phyloP scores from a whole-genome alignment of 805 yeast species.

The Yarrowia divulgata region DNA sequence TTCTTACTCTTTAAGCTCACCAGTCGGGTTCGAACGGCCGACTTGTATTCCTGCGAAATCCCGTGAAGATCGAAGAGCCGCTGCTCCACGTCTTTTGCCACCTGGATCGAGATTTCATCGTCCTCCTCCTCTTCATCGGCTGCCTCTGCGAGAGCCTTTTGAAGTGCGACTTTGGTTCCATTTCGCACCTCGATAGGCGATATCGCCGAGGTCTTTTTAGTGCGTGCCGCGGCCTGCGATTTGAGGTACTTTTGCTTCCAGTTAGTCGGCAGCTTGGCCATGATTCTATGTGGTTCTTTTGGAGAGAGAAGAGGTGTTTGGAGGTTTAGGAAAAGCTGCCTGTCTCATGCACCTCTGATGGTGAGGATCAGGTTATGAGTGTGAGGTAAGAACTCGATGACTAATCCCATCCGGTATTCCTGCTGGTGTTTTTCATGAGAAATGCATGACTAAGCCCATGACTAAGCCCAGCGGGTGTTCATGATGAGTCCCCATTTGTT shows the following conservation, averaged over 20 bases:
- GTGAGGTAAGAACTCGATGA: too few species aligned
- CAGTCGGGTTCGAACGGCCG: slow-evolving; percentile 29
- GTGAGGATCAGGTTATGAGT: slow-evolving; percentile 23
- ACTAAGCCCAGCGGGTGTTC: too few species aligned
- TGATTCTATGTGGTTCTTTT: background rate
- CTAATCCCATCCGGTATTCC: too few species aligned
- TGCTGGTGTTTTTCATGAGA: too few species aligned
- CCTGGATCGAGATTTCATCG: slow-evolving; percentile 12
- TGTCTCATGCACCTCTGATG: background rate
- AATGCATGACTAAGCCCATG: too few species aligned
- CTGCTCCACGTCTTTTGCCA: slow-evolving; percentile 29
- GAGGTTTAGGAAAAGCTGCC: background rate
- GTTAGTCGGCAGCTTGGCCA: slow-evolving; percentile 39
- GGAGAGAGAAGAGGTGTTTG: too few species aligned
- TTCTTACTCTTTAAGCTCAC: slow-evolving; percentile 28
- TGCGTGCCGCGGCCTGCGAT: slow-evolving; percentile 24
- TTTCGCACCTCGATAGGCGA: slow-evolving; percentile 27
- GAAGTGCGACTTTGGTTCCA: background rate
- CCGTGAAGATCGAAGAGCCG: background rate
- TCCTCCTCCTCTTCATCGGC: slow-evolving; percentile 27
- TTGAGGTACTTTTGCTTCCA: slow-evolving; percentile 39
- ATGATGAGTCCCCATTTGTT: too few species aligned
- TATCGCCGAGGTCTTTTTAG: background rate
- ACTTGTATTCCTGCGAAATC: slow-evolving; percentile 20
- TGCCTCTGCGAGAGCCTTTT: slow-evolving; percentile 16